Percentiles rank a stretch among this genome's conserved stretches.
Evolutionary conservation across 192 early-diverging fungal genomes (phyloP).

Genomic region (Coemansia sp.): DNA sequence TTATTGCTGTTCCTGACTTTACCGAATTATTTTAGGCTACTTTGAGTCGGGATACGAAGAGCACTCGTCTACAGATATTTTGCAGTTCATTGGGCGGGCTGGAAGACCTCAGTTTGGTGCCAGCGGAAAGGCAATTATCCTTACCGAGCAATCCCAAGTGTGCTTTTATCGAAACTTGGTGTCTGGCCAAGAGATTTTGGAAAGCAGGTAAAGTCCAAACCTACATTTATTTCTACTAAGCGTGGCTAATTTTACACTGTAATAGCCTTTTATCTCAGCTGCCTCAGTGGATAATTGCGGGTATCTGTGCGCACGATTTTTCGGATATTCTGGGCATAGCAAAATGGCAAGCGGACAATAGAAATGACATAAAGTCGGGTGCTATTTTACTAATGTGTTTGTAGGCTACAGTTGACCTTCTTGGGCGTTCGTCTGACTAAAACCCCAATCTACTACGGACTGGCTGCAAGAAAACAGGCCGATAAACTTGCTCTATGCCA

Average conservation of each 20-base stretch:
- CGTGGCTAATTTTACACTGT: no score
- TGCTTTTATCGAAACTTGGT: conserved; percentile 59
- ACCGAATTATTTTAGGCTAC: conserved; percentile 11
- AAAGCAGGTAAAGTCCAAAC: conserved; percentile 56
- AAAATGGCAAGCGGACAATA: conserved; percentile 12
- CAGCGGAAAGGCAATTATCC: conserved; percentile 63
- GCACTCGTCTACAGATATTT: conserved; percentile 61
- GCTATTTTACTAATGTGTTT: not conserved
- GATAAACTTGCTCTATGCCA: no score
- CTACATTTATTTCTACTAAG: no score
- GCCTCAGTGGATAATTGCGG: conserved; percentile 46
- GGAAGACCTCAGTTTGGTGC: conserved; percentile 73
- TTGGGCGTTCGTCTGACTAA: conserved; percentile 19
- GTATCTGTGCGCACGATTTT: conserved; percentile 38
- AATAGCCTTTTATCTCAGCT: conserved; percentile 59
- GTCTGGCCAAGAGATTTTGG: conserved; percentile 58
- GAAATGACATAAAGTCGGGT: not conserved
- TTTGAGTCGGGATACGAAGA: conserved; percentile 48
- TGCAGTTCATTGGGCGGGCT: conserved; percentile 77
- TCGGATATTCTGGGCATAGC: conserved; percentile 19
- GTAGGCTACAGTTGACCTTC: conserved; percentile 47
- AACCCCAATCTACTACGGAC: conserved; percentile 12
- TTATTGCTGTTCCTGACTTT: not conserved
- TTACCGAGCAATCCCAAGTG: conserved; percentile 51
- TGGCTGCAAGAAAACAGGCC: not conserved